Conservation (phyloP, 768 basidiomycete species). For the Lentinula sp. region DNA sequence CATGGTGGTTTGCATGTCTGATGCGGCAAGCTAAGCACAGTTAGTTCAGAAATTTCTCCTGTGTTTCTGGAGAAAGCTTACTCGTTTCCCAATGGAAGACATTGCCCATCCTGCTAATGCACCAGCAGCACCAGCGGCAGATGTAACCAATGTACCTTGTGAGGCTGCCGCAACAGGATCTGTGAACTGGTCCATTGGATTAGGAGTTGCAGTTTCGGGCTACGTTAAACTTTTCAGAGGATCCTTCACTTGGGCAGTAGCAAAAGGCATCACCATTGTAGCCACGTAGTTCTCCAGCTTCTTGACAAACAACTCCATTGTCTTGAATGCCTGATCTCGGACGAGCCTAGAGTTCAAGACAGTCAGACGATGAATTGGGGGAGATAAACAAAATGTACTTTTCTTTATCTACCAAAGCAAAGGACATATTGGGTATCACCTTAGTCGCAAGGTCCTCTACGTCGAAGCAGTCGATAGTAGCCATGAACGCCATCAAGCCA, state of each 20-base stretch:
- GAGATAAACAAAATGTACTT: conserved; percentile 53
- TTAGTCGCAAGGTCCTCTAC: conserved; percentile 82
- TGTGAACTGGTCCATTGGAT: conserved; percentile 6
- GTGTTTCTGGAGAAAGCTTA: conserved; percentile 18
- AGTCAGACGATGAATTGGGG: background rate
- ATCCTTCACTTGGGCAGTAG: background rate
- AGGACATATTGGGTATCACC: conserved; percentile 82
- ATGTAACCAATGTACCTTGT: conserved; percentile 63
- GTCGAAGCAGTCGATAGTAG: conserved; percentile 86
- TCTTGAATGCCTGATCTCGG: conserved; percentile 94
- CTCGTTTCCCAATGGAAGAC: conserved; percentile 81
- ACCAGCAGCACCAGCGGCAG: conserved; percentile 87
- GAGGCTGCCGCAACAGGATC: conserved; percentile 17
- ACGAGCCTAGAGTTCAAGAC: conserved; percentile 54
- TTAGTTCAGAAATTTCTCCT: background rate
- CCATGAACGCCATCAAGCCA: conserved; percentile 93
- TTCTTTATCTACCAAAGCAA: conserved; percentile 83
- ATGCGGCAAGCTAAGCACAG: conserved; percentile 51
- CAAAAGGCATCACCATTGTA: conserved; percentile 58
- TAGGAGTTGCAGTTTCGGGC: conserved; percentile 47
- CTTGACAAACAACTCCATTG: conserved; percentile 82
- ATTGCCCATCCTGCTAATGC: conserved; percentile 96
- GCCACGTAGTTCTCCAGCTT: conserved; percentile 73
- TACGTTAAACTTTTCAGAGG: conserved; percentile 15
- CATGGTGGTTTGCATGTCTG: conserved; percentile 71